Evolutionary conservation across 2,329 filamentous ascomycete genomes (phyloP), one percentile per base, ranked within the genome.

Genomic region (Fusarium sp.): DNA sequence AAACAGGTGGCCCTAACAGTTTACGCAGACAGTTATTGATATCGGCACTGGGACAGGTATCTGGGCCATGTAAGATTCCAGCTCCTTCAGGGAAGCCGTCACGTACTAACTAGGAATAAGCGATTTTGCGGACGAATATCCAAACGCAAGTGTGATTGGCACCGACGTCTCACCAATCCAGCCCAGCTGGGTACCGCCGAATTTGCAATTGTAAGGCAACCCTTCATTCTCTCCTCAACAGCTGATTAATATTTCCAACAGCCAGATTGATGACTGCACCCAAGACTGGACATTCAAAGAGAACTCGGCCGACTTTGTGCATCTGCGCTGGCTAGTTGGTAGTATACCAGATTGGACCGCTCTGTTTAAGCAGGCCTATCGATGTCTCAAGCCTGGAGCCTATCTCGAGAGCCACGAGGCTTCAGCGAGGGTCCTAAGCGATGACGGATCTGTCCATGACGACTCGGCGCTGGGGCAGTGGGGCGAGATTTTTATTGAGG

Each of bases 231-330:
- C 23, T 20, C 2, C 25, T 18, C 2, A 11, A 5, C 16, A 8
- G 13, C 8, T 6, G 4, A 61, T 43, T 62, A 5, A 50, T 30
- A 62, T 23, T 1, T 13, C 9, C 14, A 32, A 7, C 13, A 67
- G 64, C 35, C 64, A 67, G 30, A 67, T 67, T 23, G 64, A 82
- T 82, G 39, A 81, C 83, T 64, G 78, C 74, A 61, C 76, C 77
- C 90, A 41, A 4, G 35, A 41, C 1, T 57, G 23, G 57, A 43
- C 57, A 18, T 30, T 41, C 18, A n/a, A 43, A 10, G 35, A 41
- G 4, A 20, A 30, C 18, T n/a, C 35, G 10, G 23, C n/a, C 18
- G 35, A 59, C 13, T 59, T 41, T n/a, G 23, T 59, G 20, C 37
- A 59, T 13, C 9, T 59, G 1, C 35, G 35, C 57, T 43, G 35